Evolutionary conservation across 371 early-diverging fungal genomes (phyloP), one percentile per base, ranked within the genome.

Genomic region (Umbelopsis sp.): DNA sequence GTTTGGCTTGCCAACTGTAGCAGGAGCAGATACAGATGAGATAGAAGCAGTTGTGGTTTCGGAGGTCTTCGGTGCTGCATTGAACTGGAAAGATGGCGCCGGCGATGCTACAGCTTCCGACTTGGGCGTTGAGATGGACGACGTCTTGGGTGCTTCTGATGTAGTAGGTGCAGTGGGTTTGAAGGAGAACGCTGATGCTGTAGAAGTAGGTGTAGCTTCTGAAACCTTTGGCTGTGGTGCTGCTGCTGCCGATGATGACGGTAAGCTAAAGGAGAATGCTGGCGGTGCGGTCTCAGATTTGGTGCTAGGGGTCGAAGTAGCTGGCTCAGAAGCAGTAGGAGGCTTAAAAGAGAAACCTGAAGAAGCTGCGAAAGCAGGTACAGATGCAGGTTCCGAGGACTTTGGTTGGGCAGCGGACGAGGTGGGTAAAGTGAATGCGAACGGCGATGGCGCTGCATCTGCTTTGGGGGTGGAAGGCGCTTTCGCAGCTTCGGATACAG

Each of bases 321-420:
- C 6, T 20, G 64, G 32, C 38, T 64, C 50, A 18, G 32, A 63
- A 8, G 63, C 63, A 44, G 51, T 9, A 18, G 41, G 41, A 41
- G 51, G 32, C 25, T 63, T 69, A 16, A 46, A 67, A 25, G 64
- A 50, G 32, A 66, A 50, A 6, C 20, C 3, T 12, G 63, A 24
- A 16, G 70, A 24, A n/a, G 69, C 51, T 3, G 71, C 51, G 46
- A 44, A n/a, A 11, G 67, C 63, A 57, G 67, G 32, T 12, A 70
- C 63, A 57, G 67, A 29, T 5, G 70, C 12, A 62, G 65, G 10
- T 22, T 69, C 50, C 2, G 73, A 25, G 6, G 69, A 37, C 11
- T 50, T n/a, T 5, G 70, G 25, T 16, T 70, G 50, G 0, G 44
- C 44, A 25, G 65, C 20, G 10, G 72, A 18, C 9, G 53, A 51